Conservation (phyloP, 106 monocot species). For the Phalaenopsis equestris region DNA sequence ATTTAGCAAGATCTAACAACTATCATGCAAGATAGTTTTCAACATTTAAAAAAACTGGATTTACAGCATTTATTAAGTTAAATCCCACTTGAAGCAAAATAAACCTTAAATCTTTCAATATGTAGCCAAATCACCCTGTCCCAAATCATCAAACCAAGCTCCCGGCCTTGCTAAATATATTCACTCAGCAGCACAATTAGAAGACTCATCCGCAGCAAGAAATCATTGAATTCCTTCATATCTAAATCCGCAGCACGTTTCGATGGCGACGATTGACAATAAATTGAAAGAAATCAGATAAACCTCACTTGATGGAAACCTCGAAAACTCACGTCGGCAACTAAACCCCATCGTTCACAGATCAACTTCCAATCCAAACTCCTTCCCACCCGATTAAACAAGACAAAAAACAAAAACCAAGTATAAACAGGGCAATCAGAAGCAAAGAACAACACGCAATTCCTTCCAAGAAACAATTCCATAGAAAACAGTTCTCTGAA, state of each 20-base stretch:
- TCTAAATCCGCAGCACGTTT: background rate
- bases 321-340: too few species aligned
- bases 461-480: background rate
- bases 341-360: too few species aligned
- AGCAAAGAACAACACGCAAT: background rate
- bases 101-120: too few species aligned
- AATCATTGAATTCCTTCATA: background rate
- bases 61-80: too few species aligned
- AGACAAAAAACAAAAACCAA: background rate
- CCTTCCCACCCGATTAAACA: background rate
- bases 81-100: too few species aligned
- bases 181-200: background rate
- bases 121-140: too few species aligned
- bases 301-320: too few species aligned
- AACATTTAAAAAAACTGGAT: too few species aligned
- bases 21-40: too few species aligned
- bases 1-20: too few species aligned
- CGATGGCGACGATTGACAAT: too few species aligned
- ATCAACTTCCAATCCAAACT: background rate
- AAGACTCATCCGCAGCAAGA: background rate
- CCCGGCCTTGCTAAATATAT: background rate
- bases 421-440: background rate
- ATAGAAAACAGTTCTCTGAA: background rate
- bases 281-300: too few species aligned
- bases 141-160: background rate